Conservation (phyloP, 148 eudicot species). For the Rhododendron kiyosumense region DNA sequence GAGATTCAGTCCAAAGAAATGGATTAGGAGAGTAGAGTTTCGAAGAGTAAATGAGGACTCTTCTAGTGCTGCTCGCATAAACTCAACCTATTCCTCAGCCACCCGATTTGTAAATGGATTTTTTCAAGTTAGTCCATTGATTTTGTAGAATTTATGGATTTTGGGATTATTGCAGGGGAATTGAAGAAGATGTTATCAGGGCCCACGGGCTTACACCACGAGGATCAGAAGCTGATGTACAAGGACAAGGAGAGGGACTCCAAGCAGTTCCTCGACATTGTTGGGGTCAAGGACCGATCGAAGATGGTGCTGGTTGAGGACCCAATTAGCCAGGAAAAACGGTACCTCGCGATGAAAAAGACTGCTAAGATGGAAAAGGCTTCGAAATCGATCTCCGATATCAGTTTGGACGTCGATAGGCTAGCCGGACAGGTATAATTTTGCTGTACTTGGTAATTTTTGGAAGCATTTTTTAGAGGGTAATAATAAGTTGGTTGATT, state of each 20-base stretch:
- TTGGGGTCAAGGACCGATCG: conserved; percentile 80
- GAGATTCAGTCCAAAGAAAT: too few relatives aligned
- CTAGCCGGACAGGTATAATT: conserved; percentile 65
- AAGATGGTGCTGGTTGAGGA: conserved; percentile 76
- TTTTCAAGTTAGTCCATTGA: background rate
- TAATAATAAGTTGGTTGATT: background rate
- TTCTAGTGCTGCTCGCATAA: too few relatives aligned
- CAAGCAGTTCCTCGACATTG: conserved; percentile 56
- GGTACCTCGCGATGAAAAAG: conserved; percentile 67
- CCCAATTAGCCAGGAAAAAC: conserved; percentile 73
- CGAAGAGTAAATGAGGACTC: too few relatives aligned
- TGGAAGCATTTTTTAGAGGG: background rate
- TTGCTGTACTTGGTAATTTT: background rate
- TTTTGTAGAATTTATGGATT: background rate
- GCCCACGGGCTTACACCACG: conserved; percentile 84
- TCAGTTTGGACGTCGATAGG: conserved; percentile 84
- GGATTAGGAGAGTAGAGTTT: too few relatives aligned
- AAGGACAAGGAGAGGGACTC: conserved; percentile 79
- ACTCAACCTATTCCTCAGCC: too few relatives aligned
- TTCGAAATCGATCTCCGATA: conserved; percentile 61
- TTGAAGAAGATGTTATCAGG: conserved; percentile 78
- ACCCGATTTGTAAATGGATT: too few relatives aligned
- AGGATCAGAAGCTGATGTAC: conserved; percentile 73
- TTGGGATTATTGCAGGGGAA: conserved; percentile 50
- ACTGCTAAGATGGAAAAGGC: conserved; percentile 74